Evolutionary conservation across 2,329 filamentous ascomycete genomes (phyloP).

Genomic region (Cladosporium sp.): DNA sequence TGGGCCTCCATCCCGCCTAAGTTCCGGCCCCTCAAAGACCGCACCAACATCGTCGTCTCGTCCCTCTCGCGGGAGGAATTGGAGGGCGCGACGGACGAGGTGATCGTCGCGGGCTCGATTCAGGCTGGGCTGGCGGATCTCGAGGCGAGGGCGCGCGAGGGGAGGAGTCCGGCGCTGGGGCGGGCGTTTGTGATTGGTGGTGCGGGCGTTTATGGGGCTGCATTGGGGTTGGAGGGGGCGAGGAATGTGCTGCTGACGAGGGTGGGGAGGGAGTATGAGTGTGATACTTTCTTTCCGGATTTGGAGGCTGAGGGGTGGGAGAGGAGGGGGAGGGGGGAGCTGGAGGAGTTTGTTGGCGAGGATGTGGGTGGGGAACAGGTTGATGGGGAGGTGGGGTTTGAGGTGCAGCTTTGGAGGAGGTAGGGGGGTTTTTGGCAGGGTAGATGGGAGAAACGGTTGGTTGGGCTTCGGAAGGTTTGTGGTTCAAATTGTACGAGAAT

Average conservation of each 20-base stretch:
- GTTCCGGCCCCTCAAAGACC: slow-evolving; percentile 71
- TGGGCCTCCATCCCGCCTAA: slow-evolving; percentile 81
- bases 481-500: too few relatives aligned
- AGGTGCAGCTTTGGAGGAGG: slow-evolving; percentile 29
- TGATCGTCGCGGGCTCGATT: slow-evolving; percentile 46
- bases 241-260: slow-evolving; percentile 63
- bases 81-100: slow-evolving; percentile 32
- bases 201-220: slow-evolving; percentile 71
- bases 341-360: slow-evolving; percentile 63
- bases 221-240: slow-evolving; percentile 54
- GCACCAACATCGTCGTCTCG: slow-evolving; percentile 78
- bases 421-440: slow-evolving; percentile 4
- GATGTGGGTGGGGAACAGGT: slow-evolving; percentile 48
- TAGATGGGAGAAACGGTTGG: neutral
- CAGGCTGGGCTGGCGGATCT: slow-evolving; percentile 28
- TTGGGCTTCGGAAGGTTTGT: neutral
- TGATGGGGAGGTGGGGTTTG: slow-evolving; percentile 21
- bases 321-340: slow-evolving; percentile 39
- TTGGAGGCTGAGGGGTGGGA: neutral
- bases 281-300: slow-evolving; percentile 63
- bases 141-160: slow-evolving; percentile 22
- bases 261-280: slow-evolving; percentile 63
- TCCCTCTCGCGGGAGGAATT: slow-evolving; percentile 32
- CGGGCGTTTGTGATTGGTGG: slow-evolving; percentile 85
- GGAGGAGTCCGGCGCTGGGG: slow-evolving; percentile 35